phyloP scores from a whole-genome alignment of 2,329 filamentous ascomycete species.

The Proliferodiscus dingleyae region DNA sequence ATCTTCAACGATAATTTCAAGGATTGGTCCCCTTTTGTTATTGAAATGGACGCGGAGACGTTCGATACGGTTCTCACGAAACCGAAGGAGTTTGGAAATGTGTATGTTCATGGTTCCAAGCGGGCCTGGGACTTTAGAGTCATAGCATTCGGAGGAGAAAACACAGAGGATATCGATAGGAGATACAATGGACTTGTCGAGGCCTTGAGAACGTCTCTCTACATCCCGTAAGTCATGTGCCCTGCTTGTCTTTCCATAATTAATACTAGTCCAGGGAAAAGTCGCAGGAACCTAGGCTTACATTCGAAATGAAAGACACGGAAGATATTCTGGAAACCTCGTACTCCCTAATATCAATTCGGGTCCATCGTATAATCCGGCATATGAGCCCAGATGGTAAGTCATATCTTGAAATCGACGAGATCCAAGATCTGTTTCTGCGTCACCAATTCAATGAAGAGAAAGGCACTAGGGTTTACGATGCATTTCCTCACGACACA shows the following conservation, averaged over 20 bases:
- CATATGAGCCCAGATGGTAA: conserved; percentile 9
- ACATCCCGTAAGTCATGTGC: conserved; percentile 25
- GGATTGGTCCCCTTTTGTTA: conserved; percentile 12
- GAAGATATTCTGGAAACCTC: background rate
- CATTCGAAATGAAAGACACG: conserved; percentile 12
- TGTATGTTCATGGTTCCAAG: conserved; percentile 28
- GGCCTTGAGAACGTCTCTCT: conserved; percentile 18
- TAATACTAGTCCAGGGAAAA: background rate
- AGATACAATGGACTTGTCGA: conserved; percentile 16
- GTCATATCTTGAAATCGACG: conserved; percentile 11
- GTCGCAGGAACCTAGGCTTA: conserved; percentile 14
- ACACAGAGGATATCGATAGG: conserved; percentile 5
- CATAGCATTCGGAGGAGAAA: conserved; percentile 15
- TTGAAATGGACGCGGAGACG: conserved; percentile 29
- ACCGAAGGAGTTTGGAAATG: conserved; percentile 14
- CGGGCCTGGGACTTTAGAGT: conserved; percentile 30
- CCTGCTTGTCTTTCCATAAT: background rate
- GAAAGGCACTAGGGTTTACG: background rate
- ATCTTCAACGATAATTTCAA: conserved; percentile 17
- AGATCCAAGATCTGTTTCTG: conserved; percentile 13
- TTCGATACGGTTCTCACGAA: conserved; percentile 18
- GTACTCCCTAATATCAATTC: conserved; percentile 6
- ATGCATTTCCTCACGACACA: background rate
- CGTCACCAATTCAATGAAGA: background rate
- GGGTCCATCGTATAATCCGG: conserved; percentile 11